Percentiles rank a stretch among this genome's conserved stretches.
These are phyloP conservation scores for Penicillium steckii DNA, from an alignment of 495 filamentous ascomycete genomes.

Conservation along the genomic window DNA sequence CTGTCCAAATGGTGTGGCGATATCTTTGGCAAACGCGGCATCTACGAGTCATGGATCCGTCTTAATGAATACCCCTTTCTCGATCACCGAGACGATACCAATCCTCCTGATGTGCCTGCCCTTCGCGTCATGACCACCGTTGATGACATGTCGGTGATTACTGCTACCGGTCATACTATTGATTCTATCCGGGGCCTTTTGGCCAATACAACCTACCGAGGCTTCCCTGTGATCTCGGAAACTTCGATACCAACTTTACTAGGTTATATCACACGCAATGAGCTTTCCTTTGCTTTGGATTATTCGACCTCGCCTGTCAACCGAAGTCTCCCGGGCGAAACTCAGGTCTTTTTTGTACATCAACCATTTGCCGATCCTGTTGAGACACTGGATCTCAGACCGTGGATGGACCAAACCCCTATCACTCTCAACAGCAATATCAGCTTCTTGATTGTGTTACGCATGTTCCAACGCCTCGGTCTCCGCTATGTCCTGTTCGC, in stretches of 20 bases:
- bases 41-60: constrained; percentile 97
- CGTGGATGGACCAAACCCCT: constrained; percentile 98
- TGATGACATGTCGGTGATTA: constrained; percentile 85
- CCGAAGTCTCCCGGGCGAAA: constrained; percentile 60
- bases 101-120: constrained; percentile 79
- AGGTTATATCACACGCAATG: constrained; percentile 91
- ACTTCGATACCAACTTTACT: constrained; percentile 66
- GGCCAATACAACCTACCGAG: constrained; percentile 72
- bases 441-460: constrained; percentile 75
- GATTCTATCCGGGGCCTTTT: constrained; percentile 68
- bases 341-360: constrained; percentile 81
- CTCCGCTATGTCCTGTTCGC: constrained; percentile 87
- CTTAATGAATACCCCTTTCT: constrained; percentile 96
- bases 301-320: constrained; percentile 37
- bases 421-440: constrained; percentile 78
- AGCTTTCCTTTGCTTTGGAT: constrained; percentile 78
- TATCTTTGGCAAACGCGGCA: constrained; percentile 88
- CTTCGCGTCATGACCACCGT: constrained; percentile 86
- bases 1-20: constrained; percentile 97
- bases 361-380: constrained; percentile 76
- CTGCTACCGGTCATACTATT: constrained; percentile 82
- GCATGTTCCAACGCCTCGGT: constrained; percentile 91
- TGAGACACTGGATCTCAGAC: constrained; percentile 81
- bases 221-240: constrained; percentile 87
- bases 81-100: constrained; percentile 84